phyloP scores from a whole-genome alignment of 2,329 filamentous ascomycete species.

The Epichloe amarillans region DNA sequence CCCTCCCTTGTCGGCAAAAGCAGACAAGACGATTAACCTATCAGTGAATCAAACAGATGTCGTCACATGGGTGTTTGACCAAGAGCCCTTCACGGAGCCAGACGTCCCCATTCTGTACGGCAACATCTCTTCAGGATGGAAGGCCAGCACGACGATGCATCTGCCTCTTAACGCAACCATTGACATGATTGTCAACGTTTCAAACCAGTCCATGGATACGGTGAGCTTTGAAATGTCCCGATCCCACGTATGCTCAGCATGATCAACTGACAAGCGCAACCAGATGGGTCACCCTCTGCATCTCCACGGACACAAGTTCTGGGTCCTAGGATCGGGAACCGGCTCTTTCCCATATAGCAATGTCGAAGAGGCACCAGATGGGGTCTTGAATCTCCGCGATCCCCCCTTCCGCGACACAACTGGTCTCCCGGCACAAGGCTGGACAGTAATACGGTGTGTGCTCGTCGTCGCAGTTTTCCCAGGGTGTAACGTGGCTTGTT shows the following conservation, averaged over 20 bases:
- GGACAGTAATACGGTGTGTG: conserved; percentile 1
- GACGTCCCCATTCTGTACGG: conserved; percentile 1
- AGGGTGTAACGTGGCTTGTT: not conserved
- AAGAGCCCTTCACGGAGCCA: not conserved
- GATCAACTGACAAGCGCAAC: not conserved
- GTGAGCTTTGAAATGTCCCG: not conserved
- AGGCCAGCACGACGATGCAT: conserved; percentile 1
- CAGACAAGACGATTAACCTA: not conserved
- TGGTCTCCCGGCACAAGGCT: not conserved
- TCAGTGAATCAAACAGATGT: conserved; percentile 1
- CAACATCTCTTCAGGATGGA: conserved; percentile 2
- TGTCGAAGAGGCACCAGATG: not conserved
- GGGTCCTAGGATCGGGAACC: conserved; percentile 2
- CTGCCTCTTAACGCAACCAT: conserved; percentile 1
- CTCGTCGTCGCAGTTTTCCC: not conserved
- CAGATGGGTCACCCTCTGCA: conserved; percentile 4
- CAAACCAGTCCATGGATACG: conserved; percentile 3
- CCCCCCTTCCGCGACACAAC: conserved; percentile 4
- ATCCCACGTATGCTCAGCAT: too few relatives aligned
- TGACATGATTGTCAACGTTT: not conserved
- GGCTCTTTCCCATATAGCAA: conserved; percentile 1
- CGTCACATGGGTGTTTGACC: conserved; percentile 1
- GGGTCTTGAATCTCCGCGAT: not conserved
- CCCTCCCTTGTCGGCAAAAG: not conserved
- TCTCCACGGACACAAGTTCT: conserved; percentile 5